Base-by-base conservation (phyloP, 306 rosid genomes). In the Cicer pinnatifidum region DNA sequence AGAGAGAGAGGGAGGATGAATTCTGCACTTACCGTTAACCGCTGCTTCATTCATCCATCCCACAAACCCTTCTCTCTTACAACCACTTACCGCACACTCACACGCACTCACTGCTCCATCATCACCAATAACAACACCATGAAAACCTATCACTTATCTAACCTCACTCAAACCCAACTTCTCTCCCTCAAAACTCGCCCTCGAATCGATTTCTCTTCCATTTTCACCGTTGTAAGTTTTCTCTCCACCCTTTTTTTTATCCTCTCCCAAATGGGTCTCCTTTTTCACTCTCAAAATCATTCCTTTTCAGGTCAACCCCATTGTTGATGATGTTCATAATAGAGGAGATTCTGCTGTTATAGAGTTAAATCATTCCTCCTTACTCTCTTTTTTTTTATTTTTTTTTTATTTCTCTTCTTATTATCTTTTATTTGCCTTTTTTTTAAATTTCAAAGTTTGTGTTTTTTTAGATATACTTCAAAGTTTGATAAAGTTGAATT, bases 301-400 rank as follows among this genome's bases (percentile, higher is more conserved):
- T 50, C 4, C 51, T n/a, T 70, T 84, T 56, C 83, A 89, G 98
- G 98, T 93, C 77, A 89, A 91, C 78, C 98, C 98, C 45, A 93
- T 93, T 82, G 98, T 91, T 40, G 91, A 93, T 63, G 92, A 91
- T 72, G 93, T 93, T 80, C 88, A 87, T 9, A 77, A 78, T 61
- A 81, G 92, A 84, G 98, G 98, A 2, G 97, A 93, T 79, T 86
- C 81, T 51, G 97, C 98, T 1, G 89, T 93, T 67, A 89, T 82
- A 83, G 91, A 89, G 98, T 93, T 70, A 23, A 87, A 75, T 56
- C 67, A 71, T 17, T 54, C 17, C 35, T 57, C 11, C 37, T 10
- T 1, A 0, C 11, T 1, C 6, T 5, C 11, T 3, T 11, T 65
- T 9, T 6, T 1, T 28, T 33, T 28, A 9, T 0, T 58, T 11